These are phyloP conservation scores for Colletotrichum higginsianum DNA, from an alignment of 2,329 filamentous ascomycete genomes.

Conservation along the genomic window DNA sequence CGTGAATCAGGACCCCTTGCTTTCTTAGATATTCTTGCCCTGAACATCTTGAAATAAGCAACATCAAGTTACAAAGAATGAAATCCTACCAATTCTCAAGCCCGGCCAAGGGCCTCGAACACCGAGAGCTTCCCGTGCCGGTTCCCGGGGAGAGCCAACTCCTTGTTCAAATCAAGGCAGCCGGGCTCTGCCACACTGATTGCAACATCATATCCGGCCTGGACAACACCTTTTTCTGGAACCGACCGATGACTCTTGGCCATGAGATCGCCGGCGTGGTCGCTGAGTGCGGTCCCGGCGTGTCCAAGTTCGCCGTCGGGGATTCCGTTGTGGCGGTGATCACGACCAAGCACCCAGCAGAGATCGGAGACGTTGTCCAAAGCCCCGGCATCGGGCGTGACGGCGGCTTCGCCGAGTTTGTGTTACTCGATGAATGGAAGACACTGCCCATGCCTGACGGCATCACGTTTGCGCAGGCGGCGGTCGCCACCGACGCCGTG, in stretches of 20 bases:
- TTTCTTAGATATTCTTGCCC: not conserved
- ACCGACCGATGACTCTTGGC: conserved; percentile 7
- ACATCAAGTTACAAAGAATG: not conserved
- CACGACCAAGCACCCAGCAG: too few species aligned
- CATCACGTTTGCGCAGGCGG: too few species aligned
- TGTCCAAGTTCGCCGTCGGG: not conserved
- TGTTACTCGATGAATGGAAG: too few species aligned
- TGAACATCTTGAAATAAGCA: not conserved
- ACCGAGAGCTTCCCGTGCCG: conserved; percentile 5
- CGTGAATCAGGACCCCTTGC: too few species aligned
- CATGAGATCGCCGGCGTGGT: conserved; percentile 21
- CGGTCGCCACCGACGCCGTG: too few species aligned
- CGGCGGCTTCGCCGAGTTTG: too few species aligned
- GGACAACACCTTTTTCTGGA: conserved; percentile 6
- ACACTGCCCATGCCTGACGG: too few species aligned
- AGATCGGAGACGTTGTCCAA: too few species aligned
- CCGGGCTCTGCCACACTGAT: conserved; percentile 24
- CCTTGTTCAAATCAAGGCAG: conserved; percentile 13
- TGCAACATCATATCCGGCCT: conserved; percentile 16
- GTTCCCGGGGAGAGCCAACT: conserved; percentile 1
- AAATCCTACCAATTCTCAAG: conserved; percentile 20
- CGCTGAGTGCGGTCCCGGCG: not conserved
- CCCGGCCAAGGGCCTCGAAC: conserved; percentile 4
- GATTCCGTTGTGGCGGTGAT: too few species aligned
- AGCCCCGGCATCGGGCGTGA: too few species aligned